Percentiles rank a stretch among this genome's conserved stretches.
These are phyloP conservation scores for Mycogone perniciosa DNA, from an alignment of 2,329 filamentous ascomycete species.

Conservation along the genomic window DNA sequence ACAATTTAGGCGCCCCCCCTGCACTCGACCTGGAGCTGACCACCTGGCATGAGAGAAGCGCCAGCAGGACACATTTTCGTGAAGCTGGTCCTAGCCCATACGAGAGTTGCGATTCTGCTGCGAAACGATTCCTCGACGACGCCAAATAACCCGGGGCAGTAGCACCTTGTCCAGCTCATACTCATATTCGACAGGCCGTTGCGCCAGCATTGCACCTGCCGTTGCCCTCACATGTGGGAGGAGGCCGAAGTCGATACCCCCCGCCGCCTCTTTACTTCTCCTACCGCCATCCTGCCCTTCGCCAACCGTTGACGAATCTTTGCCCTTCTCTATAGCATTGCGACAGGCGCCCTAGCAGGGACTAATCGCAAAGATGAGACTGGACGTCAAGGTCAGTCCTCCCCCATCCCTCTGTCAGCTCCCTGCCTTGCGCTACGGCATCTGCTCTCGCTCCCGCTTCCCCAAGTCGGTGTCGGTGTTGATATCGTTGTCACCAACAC, in stretches of 20 bases:
- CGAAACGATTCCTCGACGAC: constrained; percentile 7
- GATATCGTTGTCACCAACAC: background rate
- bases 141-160: constrained; percentile 8
- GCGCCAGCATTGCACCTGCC: background rate
- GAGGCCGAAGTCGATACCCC: constrained; percentile 7
- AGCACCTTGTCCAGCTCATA: constrained; percentile 7
- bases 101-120: constrained; percentile 11
- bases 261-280: background rate
- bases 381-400: constrained; percentile 36
- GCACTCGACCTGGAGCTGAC: constrained; percentile 1
- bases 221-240: constrained; percentile 7
- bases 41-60: constrained; percentile 9
- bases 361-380: constrained; percentile 30
- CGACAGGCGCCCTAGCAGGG: constrained; percentile 5
- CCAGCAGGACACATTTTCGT: constrained; percentile 15
- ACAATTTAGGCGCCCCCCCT: constrained; percentile 6
- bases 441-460: background rate
- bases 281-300: background rate
- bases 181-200: constrained; percentile 3
- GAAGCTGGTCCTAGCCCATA: constrained; percentile 13
- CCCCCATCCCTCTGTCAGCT: background rate
- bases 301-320: background rate
- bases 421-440: background rate
- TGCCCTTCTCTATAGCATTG: background rate
- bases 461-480: background rate